A percentile compares a stretch with the other conserved stretches of the same genome.
Evolutionary conservation across 1,139 yeast species (phyloP).

Genomic region (Debaryomyces coudertii): DNA sequence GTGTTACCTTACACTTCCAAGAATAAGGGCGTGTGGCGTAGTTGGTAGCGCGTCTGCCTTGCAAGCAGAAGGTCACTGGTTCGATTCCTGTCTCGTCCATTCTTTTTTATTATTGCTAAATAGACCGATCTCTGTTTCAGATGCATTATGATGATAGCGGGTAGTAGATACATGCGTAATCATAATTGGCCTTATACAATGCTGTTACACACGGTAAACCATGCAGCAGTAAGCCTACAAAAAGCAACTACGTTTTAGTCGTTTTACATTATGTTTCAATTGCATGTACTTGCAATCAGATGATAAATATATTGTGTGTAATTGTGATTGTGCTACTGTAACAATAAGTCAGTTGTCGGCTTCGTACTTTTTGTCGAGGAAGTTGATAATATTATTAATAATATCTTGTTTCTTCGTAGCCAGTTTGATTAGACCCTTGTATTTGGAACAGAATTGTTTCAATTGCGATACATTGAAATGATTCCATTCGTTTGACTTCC

Average conservation of each 20-base stretch:
- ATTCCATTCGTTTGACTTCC: constrained; percentile 39
- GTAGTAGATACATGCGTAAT: no score
- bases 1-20: background rate
- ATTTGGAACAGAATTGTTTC: constrained; percentile 35
- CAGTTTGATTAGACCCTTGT: constrained; percentile 34
- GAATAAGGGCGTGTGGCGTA: constrained; percentile 66
- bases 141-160: no score
- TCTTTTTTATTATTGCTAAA: constrained; percentile 26
- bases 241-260: background rate
- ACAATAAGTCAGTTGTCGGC: background rate
- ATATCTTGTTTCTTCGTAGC: constrained; percentile 47
- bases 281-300: no score
- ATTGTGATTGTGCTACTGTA: background rate
- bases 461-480: constrained; percentile 46
- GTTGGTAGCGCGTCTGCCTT: constrained; percentile 74
- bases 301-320: no score
- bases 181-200: no score
- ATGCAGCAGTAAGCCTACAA: no score
- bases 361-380: constrained; percentile 4
- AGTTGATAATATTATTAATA: constrained; percentile 38
- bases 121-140: background rate
- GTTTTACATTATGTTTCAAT: background rate
- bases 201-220: no score
- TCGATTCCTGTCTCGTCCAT: constrained; percentile 70
- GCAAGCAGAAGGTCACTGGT: constrained; percentile 70